phyloP scores from a whole-genome alignment of 2,329 filamentous ascomycete species.

The Penicillium sp. region DNA sequence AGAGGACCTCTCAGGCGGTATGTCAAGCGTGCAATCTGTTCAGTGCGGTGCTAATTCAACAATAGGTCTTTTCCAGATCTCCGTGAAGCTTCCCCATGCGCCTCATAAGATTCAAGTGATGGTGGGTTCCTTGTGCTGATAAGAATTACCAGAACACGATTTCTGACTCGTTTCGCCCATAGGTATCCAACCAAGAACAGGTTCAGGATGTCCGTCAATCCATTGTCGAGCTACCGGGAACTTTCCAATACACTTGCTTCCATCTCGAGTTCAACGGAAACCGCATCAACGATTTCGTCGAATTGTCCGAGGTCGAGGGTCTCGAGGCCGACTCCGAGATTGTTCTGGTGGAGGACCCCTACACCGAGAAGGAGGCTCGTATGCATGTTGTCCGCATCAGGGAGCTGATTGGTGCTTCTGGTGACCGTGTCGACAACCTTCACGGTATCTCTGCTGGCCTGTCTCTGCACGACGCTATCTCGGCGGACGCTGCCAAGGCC shows the following conservation, averaged over 20 bases:
- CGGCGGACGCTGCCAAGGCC: slow-evolving; percentile 46
- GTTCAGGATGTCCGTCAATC: slow-evolving; percentile 96
- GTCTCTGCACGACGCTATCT: slow-evolving; percentile 81
- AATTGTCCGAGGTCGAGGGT: slow-evolving; percentile 83
- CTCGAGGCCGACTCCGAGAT: slow-evolving; percentile 77
- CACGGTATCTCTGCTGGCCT: slow-evolving; percentile 83
- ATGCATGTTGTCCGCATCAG: slow-evolving; percentile 90
- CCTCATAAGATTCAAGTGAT: slow-evolving; percentile 80
- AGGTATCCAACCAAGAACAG: slow-evolving; percentile 92
- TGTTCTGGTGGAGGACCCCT: slow-evolving; percentile 85
- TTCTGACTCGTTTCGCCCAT: slow-evolving; percentile 27
- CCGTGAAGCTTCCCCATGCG: slow-evolving; percentile 78
- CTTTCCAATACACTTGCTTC: slow-evolving; percentile 98
- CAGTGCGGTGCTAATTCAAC: slow-evolving; percentile 13
- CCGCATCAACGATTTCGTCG: slow-evolving; percentile 92
- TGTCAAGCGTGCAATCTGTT: slow-evolving; percentile 10
- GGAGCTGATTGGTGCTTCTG: slow-evolving; percentile 89
- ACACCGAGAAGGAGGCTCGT: slow-evolving; percentile 96
- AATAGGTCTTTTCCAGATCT: slow-evolving; percentile 66
- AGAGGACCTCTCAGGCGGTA: slow-evolving; percentile 41
- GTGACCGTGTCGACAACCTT: slow-evolving; percentile 81
- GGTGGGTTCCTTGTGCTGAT: slow-evolving; percentile 55
- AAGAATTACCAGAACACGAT: slow-evolving; percentile 9
- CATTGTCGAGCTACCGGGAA: slow-evolving; percentile 87
- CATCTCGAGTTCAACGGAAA: slow-evolving; percentile 88